Evolutionary conservation across 108 stramenopile species (phyloP).

Genomic region (Nannochloropsis salina): DNA sequence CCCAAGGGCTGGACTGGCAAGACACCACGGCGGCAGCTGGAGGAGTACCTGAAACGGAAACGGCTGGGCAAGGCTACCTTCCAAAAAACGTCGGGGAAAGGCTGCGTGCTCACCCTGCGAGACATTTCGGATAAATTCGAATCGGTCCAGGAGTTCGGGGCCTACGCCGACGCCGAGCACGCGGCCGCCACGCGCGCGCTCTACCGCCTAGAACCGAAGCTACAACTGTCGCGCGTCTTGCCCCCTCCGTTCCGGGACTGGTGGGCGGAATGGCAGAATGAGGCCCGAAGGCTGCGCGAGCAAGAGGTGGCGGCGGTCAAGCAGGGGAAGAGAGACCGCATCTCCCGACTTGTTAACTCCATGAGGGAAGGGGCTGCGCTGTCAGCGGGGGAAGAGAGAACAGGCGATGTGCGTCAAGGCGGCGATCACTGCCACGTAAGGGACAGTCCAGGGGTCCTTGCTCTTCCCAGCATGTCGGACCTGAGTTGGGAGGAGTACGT

Average conservation of each 20-base stretch:
- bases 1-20: neutral
- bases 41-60: neutral
- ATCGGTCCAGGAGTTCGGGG: neutral
- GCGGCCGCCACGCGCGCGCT: neutral
- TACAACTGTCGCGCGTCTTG: neutral
- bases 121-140: neutral
- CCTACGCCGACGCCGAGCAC: neutral
- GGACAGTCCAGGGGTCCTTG: too few species aligned
- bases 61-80: neutral
- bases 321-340: slow-evolving; percentile 8
- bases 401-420: neutral
- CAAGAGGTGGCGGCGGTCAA: neutral
- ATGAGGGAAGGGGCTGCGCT: neutral
- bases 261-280: neutral
- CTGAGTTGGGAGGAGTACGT: neutral
- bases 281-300: neutral
- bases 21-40: neutral
- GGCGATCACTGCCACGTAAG: too few species aligned
- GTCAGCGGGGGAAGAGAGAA: neutral
- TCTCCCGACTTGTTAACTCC: neutral
- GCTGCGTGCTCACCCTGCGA: slow-evolving; percentile 1
- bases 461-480: neutral
- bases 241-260: slow-evolving; percentile 8
- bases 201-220: slow-evolving; percentile 9
- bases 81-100: neutral